These are phyloP conservation scores for Diplodia seriata DNA, from an alignment of 2,329 filamentous ascomycete species.

Conservation along the genomic window DNA sequence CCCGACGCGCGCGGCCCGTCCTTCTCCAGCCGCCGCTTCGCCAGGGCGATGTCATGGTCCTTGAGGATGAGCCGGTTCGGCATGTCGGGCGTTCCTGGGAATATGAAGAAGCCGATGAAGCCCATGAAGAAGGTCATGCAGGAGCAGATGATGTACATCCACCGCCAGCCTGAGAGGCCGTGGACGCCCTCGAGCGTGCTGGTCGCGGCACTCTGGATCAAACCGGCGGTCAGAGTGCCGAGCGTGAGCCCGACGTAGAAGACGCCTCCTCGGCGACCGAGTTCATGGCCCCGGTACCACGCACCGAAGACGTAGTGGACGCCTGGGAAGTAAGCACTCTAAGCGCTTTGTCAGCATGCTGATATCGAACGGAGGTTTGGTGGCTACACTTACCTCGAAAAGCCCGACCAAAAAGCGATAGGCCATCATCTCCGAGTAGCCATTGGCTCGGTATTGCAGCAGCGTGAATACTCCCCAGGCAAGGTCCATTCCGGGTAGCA, in stretches of 20 bases:
- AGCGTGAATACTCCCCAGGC: conserved; percentile 65
- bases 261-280: conserved; percentile 57
- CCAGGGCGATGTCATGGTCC: conserved; percentile 56
- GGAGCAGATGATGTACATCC: conserved; percentile 49
- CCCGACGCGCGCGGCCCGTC: conserved; percentile 50
- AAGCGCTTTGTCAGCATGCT: neutral
- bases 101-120: conserved; percentile 58
- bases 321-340: conserved; percentile 30
- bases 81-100: conserved; percentile 59
- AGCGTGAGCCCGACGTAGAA: conserved; percentile 61
- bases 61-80: conserved; percentile 58
- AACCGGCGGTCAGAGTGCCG: conserved; percentile 60
- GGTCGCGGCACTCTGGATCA: conserved; percentile 50
- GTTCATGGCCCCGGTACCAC: conserved; percentile 57
- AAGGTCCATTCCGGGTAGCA: conserved; percentile 60
- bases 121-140: conserved; percentile 61
- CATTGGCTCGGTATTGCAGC: conserved; percentile 59
- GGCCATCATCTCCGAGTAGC: conserved; percentile 59
- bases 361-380: neutral
- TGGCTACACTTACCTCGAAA: conserved; percentile 51
- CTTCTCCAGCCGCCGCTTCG: conserved; percentile 54
- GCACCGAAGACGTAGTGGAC: conserved; percentile 43
- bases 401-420: conserved; percentile 63
- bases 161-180: conserved; percentile 47
- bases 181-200: conserved; percentile 64